These are phyloP conservation scores for Bacidia rubella DNA, from an alignment of 495 filamentous ascomycete species.

Conservation along the genomic window DNA sequence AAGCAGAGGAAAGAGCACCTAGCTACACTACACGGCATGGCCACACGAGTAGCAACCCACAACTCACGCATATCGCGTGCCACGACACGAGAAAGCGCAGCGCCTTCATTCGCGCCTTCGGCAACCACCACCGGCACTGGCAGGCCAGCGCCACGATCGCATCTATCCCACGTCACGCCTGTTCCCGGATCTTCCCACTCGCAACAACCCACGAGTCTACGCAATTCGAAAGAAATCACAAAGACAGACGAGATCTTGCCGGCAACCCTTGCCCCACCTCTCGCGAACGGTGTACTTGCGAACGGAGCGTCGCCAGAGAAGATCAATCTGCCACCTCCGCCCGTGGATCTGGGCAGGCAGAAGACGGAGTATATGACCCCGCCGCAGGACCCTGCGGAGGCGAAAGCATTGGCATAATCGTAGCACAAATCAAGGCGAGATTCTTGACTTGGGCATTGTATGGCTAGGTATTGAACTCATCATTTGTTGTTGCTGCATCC, in stretches of 20 bases:
- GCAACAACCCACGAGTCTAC: background rate
- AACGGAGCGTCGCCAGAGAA: constrained; percentile 9
- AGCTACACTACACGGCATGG: constrained; percentile 12
- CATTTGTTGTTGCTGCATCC: too few species aligned
- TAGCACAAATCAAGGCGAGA: background rate
- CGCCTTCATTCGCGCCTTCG: background rate
- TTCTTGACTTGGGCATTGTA: background rate
- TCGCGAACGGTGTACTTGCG: background rate
- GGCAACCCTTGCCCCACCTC: background rate
- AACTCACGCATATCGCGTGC: background rate
- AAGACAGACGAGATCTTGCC: background rate
- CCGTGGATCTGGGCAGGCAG: constrained; percentile 1
- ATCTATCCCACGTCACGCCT: background rate
- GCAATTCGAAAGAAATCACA: background rate
- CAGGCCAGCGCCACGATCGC: background rate
- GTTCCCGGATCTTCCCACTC: background rate
- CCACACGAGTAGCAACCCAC: constrained; percentile 8
- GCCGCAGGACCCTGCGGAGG: constrained; percentile 9
- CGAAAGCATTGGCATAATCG: constrained; percentile 7
- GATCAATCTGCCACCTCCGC: constrained; percentile 7
- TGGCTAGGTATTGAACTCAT: too few species aligned
- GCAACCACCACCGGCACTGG: background rate
- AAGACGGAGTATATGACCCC: constrained; percentile 15
- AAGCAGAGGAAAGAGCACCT: constrained; percentile 10
- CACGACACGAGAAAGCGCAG: background rate